phyloP scores from a whole-genome alignment of 108 stramenopile species.

The Epithemia pelagica region DNA sequence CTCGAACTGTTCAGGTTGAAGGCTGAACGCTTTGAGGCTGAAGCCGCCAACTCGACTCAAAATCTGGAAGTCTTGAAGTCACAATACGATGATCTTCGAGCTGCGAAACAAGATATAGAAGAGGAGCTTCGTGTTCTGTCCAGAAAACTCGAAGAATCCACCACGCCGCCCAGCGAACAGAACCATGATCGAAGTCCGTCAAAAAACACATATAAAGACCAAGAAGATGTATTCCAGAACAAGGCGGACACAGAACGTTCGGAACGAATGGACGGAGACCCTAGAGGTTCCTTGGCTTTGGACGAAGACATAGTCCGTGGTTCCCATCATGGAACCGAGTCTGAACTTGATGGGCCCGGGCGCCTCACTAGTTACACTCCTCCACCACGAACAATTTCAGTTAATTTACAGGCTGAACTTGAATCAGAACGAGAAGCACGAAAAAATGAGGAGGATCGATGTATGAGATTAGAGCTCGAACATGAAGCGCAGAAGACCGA shows the following conservation, averaged over 20 bases:
- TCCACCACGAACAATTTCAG: neutral
- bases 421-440: neutral
- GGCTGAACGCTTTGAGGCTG: neutral
- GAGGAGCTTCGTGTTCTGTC: neutral
- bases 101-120: neutral
- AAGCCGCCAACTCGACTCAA: neutral
- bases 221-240: neutral
- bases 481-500: neutral
- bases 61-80: neutral
- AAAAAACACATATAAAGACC: no score
- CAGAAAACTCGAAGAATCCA: neutral
- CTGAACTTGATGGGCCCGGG: neutral
- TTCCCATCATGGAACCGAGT: neutral
- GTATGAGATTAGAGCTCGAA: neutral
- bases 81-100: slow-evolving; percentile 2
- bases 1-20: neutral
- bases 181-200: no score
- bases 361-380: neutral
- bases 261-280: neutral
- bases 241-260: neutral
- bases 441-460: neutral
- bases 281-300: no score
- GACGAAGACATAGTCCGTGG: neutral
- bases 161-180: neutral
- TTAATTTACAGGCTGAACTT: neutral